Evolutionary conservation across 495 filamentous ascomycete genomes (phyloP).

Genomic region (Trichoderma gamsii): DNA sequence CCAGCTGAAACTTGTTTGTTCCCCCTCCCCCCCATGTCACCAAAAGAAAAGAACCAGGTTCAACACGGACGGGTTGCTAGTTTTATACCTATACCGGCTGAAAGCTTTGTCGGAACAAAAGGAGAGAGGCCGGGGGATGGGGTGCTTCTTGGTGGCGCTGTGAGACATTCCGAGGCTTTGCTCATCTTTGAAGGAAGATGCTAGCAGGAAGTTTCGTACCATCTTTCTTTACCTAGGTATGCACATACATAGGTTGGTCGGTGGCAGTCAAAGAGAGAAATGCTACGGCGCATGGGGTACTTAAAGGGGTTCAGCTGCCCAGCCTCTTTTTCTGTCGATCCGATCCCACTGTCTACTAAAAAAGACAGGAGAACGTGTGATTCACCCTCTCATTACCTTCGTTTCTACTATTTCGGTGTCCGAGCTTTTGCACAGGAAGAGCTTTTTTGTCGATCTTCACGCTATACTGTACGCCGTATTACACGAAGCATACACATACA

Average conservation of each 20-base stretch:
- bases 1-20: too few relatives aligned
- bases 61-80: too few relatives aligned
- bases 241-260: neutral
- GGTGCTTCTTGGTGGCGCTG: neutral
- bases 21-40: too few relatives aligned
- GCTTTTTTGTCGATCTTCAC: neutral
- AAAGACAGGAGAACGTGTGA: neutral
- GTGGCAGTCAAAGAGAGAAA: neutral
- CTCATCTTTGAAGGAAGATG: neutral
- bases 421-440: neutral
- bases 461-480: neutral
- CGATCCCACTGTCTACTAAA: too few relatives aligned
- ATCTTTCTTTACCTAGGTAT: neutral
- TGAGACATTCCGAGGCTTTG: neutral
- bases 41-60: too few relatives aligned
- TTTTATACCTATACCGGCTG: too few relatives aligned
- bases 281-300: too few relatives aligned
- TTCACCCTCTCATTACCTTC: neutral
- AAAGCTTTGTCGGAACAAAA: neutral
- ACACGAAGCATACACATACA: neutral
- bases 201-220: neutral
- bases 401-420: too few relatives aligned
- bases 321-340: too few relatives aligned
- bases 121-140: neutral
- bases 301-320: too few relatives aligned